Base-by-base conservation (phyloP, 2,329 filamentous ascomycete genomes). In the Alternaria sp. region DNA sequence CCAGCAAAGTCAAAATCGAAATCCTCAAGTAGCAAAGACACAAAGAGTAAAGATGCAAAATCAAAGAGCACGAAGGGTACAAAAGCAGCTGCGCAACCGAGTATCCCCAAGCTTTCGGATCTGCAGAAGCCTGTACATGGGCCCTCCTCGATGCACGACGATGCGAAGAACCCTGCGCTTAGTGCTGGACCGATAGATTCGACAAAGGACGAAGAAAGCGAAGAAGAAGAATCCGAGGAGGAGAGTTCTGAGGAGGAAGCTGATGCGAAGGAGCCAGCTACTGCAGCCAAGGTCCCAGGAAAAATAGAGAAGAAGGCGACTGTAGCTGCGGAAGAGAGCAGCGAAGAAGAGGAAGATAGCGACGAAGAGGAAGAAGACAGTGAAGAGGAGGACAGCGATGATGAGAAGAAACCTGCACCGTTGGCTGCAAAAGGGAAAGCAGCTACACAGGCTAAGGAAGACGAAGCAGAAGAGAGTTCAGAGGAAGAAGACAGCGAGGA, bases 141-240 rank as follows among this genome's bases (percentile, higher is more conserved):
- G 7, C 70, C 70, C 16, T 65, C 74, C 0, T 68, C 66, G 4
- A 71, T 68, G 60, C 66, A 72, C 46, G 61, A 56, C 10, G 74
- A 74, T 50, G 70, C 66, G n/a, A 65, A 62, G 44, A 70, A 75
- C 27, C 64, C 72, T 9, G 66, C 60, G n/a, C 60, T 74, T 18
- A 62, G 61, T 20, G 66, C 68, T 7, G 68, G 65, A 0, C 73
- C 73, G 2, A 62, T 65, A 52, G 63, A 64, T 40, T 55, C 61
- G 14, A 67, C 60, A 12, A 54, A 64, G 44, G 64, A 65, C 4
- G 60, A 65, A 0, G 51, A 16, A 4, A 57, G 59, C 4, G 49
- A 54, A 3, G 43, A 55, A n/a, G 56, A 62, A 28, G 63, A 59
- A 16, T 54, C 55, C 8, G 58, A 65, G 16, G 50, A 63, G 14